Evolutionary conservation across 345 rosid species (phyloP).

Genomic region (Abelmoschus esculentus): DNA sequence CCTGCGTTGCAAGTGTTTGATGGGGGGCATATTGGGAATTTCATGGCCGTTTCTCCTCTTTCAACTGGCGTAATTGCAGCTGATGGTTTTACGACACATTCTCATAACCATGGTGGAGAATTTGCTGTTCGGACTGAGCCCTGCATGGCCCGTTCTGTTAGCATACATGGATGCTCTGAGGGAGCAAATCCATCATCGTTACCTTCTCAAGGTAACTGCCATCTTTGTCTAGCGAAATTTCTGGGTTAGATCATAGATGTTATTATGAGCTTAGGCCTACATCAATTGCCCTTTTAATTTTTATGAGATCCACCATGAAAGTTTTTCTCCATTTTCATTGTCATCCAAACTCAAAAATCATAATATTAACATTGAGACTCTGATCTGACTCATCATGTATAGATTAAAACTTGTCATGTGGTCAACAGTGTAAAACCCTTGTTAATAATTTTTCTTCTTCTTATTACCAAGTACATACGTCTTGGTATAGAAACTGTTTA

Average conservation of each 20-base stretch:
- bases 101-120: too few relatives aligned
- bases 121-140: too few relatives aligned
- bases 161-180: too few relatives aligned
- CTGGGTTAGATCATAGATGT: background rate
- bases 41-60: constrained; percentile 59
- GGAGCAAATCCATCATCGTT: too few relatives aligned
- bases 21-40: constrained; percentile 42
- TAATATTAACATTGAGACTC: background rate
- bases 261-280: background rate
- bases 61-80: constrained; percentile 55
- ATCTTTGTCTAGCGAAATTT: background rate
- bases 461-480: background rate
- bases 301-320: constrained; percentile 60
- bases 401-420: background rate
- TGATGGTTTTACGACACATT: constrained; percentile 39
- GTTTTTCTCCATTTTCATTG: constrained; percentile 86
- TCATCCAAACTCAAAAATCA: constrained; percentile 3
- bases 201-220: constrained; percentile 45
- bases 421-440: background rate
- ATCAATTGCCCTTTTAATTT: too few relatives aligned
- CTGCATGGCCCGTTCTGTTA: too few relatives aligned
- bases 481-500: background rate
- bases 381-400: background rate
- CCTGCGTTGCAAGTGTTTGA: constrained; percentile 62
- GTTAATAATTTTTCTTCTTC: background rate